These are phyloP conservation scores for Sinapis alba DNA, from an alignment of 441 rosid genomes.

Conservation along the genomic window DNA sequence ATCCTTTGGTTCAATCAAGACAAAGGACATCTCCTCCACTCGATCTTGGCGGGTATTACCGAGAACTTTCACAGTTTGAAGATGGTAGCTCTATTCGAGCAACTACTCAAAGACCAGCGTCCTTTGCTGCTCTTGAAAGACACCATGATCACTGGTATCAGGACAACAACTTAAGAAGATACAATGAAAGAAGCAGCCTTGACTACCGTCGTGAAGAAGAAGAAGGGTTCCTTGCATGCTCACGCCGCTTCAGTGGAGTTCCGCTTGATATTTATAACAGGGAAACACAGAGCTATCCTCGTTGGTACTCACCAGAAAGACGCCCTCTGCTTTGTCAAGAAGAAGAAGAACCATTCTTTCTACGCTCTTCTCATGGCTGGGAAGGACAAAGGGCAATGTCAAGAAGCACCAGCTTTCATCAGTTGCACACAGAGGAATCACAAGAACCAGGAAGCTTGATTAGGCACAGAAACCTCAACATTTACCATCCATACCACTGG, in stretches of 20 bases:
- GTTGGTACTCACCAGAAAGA: conserved; percentile 1
- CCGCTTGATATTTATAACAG: not conserved
- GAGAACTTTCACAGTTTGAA: conserved; percentile 2
- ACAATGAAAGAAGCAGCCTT: not conserved
- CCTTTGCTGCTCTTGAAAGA: not conserved
- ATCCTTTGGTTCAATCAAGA: conserved; percentile 27
- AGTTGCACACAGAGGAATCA: not conserved
- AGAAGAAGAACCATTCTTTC: conserved; percentile 6
- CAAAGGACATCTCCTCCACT: conserved; percentile 15
- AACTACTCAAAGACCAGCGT: not conserved
- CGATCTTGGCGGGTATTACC: not conserved
- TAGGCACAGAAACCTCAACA: conserved; percentile 20
- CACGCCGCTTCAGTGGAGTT: not conserved
- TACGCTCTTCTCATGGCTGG: not conserved
- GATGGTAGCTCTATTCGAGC: not conserved
- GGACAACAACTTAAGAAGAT: not conserved
- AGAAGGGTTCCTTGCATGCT: not conserved
- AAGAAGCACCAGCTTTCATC: not conserved
- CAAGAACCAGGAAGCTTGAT: not conserved
- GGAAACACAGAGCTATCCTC: conserved; percentile 1
- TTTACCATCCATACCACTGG: conserved; percentile 20
- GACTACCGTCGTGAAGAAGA: not conserved
- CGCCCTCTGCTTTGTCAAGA: conserved; percentile 4
- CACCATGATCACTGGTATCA: not conserved
- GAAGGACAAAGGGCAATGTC: not conserved